Percentiles rank a stretch among this genome's conserved stretches.
Evolutionary conservation across 2,329 filamentous ascomycete species (phyloP).

Genomic region (Salinomyces thailandicus): DNA sequence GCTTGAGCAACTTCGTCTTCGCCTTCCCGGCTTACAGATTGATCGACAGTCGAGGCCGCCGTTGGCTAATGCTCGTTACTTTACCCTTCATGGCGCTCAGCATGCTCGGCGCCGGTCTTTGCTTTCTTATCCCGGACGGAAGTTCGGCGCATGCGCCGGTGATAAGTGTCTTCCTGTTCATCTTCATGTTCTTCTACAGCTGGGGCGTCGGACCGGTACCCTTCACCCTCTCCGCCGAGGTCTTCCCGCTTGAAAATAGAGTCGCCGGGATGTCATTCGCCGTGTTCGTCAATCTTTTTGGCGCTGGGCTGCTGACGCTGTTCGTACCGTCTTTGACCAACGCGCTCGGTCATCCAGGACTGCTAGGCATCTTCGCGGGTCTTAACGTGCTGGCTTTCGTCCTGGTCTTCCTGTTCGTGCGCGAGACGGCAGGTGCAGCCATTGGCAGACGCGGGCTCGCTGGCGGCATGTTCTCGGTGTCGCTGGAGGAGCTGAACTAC

Average conservation of each 20-base stretch:
- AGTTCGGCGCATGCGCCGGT: slow-evolving; percentile 36
- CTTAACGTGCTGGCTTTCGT: slow-evolving; percentile 22
- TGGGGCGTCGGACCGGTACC: slow-evolving; percentile 45
- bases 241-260: slow-evolving; percentile 59
- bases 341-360: slow-evolving; percentile 13
- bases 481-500: slow-evolving; percentile 25
- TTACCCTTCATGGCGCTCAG: slow-evolving; percentile 40
- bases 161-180: slow-evolving; percentile 47
- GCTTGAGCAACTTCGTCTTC: slow-evolving; percentile 32
- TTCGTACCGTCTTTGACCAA: slow-evolving; percentile 20
- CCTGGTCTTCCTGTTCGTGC: slow-evolving; percentile 24
- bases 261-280: slow-evolving; percentile 57
- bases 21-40: slow-evolving; percentile 49
- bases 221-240: slow-evolving; percentile 58
- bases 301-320: slow-evolving; percentile 19
- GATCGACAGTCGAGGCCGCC: slow-evolving; percentile 48
- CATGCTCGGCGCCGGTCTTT: slow-evolving; percentile 39
- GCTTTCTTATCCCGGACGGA: slow-evolving; percentile 38
- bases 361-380: slow-evolving; percentile 22
- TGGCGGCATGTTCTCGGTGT: slow-evolving; percentile 14
- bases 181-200: slow-evolving; percentile 35
- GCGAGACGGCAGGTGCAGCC: slow-evolving; percentile 21
- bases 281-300: slow-evolving; percentile 36
- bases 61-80: slow-evolving; percentile 37
- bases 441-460: slow-evolving; percentile 5